Percentiles rank a stretch among this genome's conserved stretches.
These are phyloP conservation scores for Aspergillus sp. DNA, from an alignment of 2,329 filamentous ascomycete genomes.

Conservation along the genomic window DNA sequence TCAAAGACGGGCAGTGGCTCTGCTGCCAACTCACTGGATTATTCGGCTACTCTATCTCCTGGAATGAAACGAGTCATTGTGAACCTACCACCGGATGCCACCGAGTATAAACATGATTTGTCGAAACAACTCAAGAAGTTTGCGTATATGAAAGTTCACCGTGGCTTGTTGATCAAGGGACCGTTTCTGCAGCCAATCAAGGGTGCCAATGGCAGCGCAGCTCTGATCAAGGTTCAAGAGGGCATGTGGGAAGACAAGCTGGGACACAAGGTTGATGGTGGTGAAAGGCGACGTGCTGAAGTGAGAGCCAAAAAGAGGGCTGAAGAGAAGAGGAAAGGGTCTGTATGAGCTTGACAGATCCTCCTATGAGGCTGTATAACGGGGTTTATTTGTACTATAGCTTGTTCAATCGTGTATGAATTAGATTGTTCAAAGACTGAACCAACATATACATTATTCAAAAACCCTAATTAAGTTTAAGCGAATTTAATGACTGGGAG, in stretches of 20 bases:
- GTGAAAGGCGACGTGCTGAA: constrained; percentile 84
- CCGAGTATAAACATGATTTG: constrained; percentile 53
- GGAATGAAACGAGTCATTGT: constrained; percentile 60
- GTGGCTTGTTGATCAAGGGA: constrained; percentile 70
- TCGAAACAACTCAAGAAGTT: constrained; percentile 54
- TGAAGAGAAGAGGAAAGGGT: constrained; percentile 70
- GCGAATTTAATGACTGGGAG: background rate
- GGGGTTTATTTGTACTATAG: constrained; percentile 10
- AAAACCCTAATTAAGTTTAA: background rate
- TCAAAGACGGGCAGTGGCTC: constrained; percentile 16
- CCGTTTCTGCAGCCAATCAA: constrained; percentile 71
- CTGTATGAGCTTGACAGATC: constrained; percentile 8
- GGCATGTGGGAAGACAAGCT: constrained; percentile 90
- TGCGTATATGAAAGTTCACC: constrained; percentile 65
- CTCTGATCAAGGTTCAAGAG: constrained; percentile 70
- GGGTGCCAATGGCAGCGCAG: constrained; percentile 58
- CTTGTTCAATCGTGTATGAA: constrained; percentile 1
- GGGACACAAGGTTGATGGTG: constrained; percentile 92
- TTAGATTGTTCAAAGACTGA: background rate
- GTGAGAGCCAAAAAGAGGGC: constrained; percentile 83
- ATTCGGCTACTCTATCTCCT: constrained; percentile 54
- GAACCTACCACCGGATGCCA: constrained; percentile 58
- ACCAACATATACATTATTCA: background rate
- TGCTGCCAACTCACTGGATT: constrained; percentile 31
- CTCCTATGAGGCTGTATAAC: constrained; percentile 8